A percentile compares a stretch with the other conserved stretches of the same genome.
Conservation (phyloP, 2,329 filamentous ascomycete species). For the Calonectria pteridis region DNA sequence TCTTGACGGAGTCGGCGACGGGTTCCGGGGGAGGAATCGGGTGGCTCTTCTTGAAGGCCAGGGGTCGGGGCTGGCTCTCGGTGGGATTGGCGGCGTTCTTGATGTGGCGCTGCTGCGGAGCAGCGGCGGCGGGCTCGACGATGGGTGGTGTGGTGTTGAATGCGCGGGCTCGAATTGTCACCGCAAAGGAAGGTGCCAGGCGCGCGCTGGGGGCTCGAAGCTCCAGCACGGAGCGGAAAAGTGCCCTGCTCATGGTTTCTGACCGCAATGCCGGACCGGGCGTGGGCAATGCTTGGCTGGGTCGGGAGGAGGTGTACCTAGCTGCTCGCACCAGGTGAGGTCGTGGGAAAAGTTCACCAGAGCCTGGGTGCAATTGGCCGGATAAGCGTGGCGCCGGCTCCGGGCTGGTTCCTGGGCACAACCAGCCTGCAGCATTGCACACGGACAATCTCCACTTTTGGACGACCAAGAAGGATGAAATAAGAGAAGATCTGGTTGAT, state of each 20-base stretch:
- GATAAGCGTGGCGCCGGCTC: constrained; percentile 53
- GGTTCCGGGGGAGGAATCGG: constrained; percentile 50
- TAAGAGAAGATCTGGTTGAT: too few species aligned
- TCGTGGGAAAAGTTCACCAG: constrained; percentile 45
- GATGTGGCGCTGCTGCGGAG: constrained; percentile 40
- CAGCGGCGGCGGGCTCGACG: constrained; percentile 54
- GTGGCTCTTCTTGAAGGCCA: constrained; percentile 57
- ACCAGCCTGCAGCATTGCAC: neutral
- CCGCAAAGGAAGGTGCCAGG: constrained; percentile 41
- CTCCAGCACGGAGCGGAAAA: constrained; percentile 74
- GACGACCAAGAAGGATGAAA: too few species aligned
- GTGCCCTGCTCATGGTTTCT: constrained; percentile 66
- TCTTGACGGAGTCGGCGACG: constrained; percentile 68
- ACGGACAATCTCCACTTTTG: too few species aligned
- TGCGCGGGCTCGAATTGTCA: constrained; percentile 43
- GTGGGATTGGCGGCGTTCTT: constrained; percentile 56
- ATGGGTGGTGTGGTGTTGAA: constrained; percentile 58
- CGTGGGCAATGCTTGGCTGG: constrained; percentile 40
- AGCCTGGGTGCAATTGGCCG: constrained; percentile 33
- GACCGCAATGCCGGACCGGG: constrained; percentile 42
- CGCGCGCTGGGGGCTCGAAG: constrained; percentile 59
- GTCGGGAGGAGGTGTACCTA: neutral
- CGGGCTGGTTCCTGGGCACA: constrained; percentile 35
- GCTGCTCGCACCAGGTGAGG: constrained; percentile 26
- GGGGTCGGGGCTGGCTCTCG: constrained; percentile 46